A percentile compares a stretch with the other conserved stretches of the same genome.
Conservation (phyloP, 2,329 filamentous ascomycete genomes). For the Scytalidium lignicola region DNA sequence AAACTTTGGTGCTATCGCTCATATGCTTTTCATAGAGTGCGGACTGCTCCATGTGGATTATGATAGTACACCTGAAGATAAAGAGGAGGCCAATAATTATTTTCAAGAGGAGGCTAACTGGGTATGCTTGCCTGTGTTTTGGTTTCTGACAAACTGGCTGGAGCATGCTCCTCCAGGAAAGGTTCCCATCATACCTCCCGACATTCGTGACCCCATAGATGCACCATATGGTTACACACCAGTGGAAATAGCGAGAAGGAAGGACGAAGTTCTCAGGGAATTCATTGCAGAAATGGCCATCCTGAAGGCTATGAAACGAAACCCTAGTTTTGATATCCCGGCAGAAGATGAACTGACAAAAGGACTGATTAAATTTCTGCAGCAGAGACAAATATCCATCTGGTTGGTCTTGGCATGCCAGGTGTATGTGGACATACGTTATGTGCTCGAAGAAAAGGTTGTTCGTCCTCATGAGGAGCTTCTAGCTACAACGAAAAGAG, state of each 20-base stretch:
- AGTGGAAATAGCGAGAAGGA: constrained; percentile 11
- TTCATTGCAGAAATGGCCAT: constrained; percentile 20
- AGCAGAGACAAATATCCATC: constrained; percentile 13
- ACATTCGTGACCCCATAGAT: constrained; percentile 7
- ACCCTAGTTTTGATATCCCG: constrained; percentile 7
- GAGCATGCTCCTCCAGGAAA: constrained; percentile 19
- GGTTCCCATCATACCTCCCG: constrained; percentile 15
- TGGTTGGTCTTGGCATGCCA: constrained; percentile 26
- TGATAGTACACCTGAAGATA: constrained; percentile 17
- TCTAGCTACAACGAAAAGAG: constrained; percentile 4
- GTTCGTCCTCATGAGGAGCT: constrained; percentile 8
- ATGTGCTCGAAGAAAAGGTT: constrained; percentile 23
- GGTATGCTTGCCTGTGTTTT: constrained; percentile 20
- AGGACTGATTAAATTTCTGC: constrained; percentile 18
- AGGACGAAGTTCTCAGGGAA: constrained; percentile 14
- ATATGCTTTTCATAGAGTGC: constrained; percentile 22
- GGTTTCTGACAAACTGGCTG: constrained; percentile 13
- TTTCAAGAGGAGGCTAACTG: constrained; percentile 26
- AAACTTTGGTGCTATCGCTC: constrained; percentile 22
- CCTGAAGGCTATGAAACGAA: constrained; percentile 24
- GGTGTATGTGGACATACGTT: constrained; percentile 27
- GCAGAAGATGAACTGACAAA: constrained; percentile 25
- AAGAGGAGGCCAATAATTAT: constrained; percentile 13
- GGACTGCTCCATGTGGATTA: constrained; percentile 27
- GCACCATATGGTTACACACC: constrained; percentile 12